A percentile compares a stretch with the other conserved stretches of the same genome.
These are phyloP conservation scores for Flaveria trinervia DNA, from an alignment of 129 eudicot genomes.

Conservation along the genomic window DNA sequence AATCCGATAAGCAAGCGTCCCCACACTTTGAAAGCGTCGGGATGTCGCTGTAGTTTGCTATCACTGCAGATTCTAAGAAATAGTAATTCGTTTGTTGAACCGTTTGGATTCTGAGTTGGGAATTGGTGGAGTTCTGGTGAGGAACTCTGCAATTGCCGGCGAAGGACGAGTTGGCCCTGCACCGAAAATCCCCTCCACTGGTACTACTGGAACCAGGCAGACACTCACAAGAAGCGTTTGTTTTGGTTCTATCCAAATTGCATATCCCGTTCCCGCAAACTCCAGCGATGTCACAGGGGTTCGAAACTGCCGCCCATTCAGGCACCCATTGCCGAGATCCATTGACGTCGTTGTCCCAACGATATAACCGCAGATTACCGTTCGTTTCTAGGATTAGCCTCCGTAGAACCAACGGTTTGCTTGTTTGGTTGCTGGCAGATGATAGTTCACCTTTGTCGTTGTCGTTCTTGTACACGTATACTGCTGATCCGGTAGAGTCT, in stretches of 20 bases:
- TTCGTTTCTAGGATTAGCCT: conserved; percentile 71
- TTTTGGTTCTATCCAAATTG: conserved; percentile 57
- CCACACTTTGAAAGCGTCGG: conserved; percentile 75
- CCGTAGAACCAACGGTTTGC: conserved; percentile 50
- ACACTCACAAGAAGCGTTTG: conserved; percentile 68
- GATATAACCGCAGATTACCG: conserved; percentile 73
- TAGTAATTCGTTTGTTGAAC: conserved; percentile 76
- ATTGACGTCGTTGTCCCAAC: conserved; percentile 88
- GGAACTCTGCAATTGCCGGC: conserved; percentile 55
- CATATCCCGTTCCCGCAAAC: conserved; percentile 90
- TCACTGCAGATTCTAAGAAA: conserved; percentile 64
- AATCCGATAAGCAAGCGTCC: conserved; percentile 74
- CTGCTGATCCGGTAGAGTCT: conserved; percentile 60
- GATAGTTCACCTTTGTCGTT: conserved; percentile 59
- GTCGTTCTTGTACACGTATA: conserved; percentile 79
- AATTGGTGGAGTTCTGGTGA: conserved; percentile 38
- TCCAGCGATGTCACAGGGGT: conserved; percentile 92
- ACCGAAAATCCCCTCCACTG: conserved; percentile 37
- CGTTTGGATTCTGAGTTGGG: conserved; percentile 45
- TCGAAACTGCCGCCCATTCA: conserved; percentile 97
- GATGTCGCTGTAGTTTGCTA: conserved; percentile 78
- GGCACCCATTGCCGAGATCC: conserved; percentile 89
- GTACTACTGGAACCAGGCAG: conserved; percentile 55
- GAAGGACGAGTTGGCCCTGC: conserved; percentile 50
- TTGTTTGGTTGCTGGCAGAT: conserved; percentile 46